A percentile compares a stretch with the other conserved stretches of the same genome.
Evolutionary conservation across 371 early-diverging fungal species (phyloP).

Genomic region (Mucor sp.): DNA sequence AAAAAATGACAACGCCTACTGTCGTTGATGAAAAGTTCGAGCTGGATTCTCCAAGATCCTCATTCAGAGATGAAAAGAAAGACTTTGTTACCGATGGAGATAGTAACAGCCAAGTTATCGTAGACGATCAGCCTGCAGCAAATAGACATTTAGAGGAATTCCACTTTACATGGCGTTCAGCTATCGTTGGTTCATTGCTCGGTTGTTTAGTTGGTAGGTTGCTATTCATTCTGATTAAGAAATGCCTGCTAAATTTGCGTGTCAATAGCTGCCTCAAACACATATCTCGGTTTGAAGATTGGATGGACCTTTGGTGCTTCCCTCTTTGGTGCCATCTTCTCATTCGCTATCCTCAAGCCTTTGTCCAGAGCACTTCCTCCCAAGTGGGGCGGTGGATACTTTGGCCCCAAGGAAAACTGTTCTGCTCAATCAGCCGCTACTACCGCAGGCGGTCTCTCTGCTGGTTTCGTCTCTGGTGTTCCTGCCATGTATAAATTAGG

Average conservation of each 20-base stretch:
- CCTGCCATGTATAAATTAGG: slow-evolving; percentile 75
- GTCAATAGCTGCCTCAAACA: slow-evolving; percentile 66
- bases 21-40: slow-evolving; percentile 16
- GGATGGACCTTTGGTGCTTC: slow-evolving; percentile 78
- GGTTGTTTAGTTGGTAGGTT: slow-evolving; percentile 62
- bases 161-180: slow-evolving; percentile 63
- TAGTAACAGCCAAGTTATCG: slow-evolving; percentile 14
- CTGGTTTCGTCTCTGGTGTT: slow-evolving; percentile 69
- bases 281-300: slow-evolving; percentile 72
- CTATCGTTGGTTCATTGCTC: slow-evolving; percentile 66
- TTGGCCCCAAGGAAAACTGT: slow-evolving; percentile 72
- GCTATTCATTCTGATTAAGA: not conserved
- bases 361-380: slow-evolving; percentile 52
- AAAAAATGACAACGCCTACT: slow-evolving; percentile 3
- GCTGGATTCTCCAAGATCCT: slow-evolving; percentile 7
- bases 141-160: slow-evolving; percentile 26
- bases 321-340: slow-evolving; percentile 70
- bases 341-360: slow-evolving; percentile 70
- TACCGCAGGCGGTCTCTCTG: slow-evolving; percentile 70
- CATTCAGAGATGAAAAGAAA: slow-evolving; percentile 13
- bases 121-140: slow-evolving; percentile 19
- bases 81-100: slow-evolving; percentile 5
- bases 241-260: not conserved
- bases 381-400: slow-evolving; percentile 60
- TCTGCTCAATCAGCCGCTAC: slow-evolving; percentile 74